phyloP scores from a whole-genome alignment of 1,139 yeast species.

The Pichia sp. region DNA sequence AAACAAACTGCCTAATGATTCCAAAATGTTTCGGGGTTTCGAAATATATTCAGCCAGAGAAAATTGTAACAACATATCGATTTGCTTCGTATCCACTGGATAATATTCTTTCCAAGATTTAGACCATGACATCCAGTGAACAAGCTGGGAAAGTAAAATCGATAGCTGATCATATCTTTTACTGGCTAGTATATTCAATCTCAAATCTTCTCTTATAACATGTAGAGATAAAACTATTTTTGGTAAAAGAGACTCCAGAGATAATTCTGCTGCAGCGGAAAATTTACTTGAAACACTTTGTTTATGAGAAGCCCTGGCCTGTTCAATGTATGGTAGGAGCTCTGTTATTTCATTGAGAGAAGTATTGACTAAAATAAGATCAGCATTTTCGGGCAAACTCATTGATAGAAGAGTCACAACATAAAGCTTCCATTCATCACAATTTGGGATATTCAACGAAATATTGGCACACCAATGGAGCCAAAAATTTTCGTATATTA shows the following conservation, averaged over 20 bases:
- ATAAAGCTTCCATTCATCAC: slow-evolving; percentile 63
- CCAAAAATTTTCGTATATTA: slow-evolving; percentile 54
- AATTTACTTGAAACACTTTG: not conserved
- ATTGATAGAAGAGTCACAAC: slow-evolving; percentile 48
- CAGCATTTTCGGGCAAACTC: slow-evolving; percentile 40
- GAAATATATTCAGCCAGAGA: slow-evolving; percentile 42
- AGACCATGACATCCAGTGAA: slow-evolving; percentile 74
- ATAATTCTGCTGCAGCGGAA: slow-evolving; percentile 29
- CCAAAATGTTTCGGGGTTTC: slow-evolving; percentile 53
- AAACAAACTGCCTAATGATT: slow-evolving; percentile 52
- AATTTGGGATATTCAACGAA: slow-evolving; percentile 36
- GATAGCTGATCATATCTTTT: slow-evolving; percentile 42
- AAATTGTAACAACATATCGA: slow-evolving; percentile 35
- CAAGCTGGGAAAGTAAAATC: slow-evolving; percentile 53
- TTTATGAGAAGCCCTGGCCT: slow-evolving; percentile 27
- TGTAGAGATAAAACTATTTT: slow-evolving; percentile 69
- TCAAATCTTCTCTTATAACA: slow-evolving; percentile 68
- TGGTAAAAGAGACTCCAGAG: slow-evolving; percentile 50
- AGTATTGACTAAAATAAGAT: slow-evolving; percentile 22
- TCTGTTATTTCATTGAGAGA: slow-evolving; percentile 37
- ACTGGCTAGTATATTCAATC: slow-evolving; percentile 49
- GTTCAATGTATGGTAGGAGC: slow-evolving; percentile 39
- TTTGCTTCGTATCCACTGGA: slow-evolving; percentile 30
- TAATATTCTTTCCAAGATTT: slow-evolving; percentile 61
- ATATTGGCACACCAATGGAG: slow-evolving; percentile 61